Base-by-base conservation (phyloP, 805 yeast species). In the Sugiyamaella lignohabitans region DNA sequence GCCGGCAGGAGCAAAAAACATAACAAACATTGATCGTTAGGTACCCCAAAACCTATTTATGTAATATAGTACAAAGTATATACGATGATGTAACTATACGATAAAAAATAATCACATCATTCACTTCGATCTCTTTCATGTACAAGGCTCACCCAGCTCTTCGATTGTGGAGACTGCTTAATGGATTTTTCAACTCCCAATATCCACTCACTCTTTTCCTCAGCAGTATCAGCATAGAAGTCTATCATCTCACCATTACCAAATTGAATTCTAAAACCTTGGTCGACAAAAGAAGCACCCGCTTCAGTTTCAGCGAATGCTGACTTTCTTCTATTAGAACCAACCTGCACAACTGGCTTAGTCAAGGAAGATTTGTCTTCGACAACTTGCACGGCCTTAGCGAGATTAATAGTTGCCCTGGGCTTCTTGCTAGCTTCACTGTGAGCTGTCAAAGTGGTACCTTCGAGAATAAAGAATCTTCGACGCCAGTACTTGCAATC, bases 241-340 rank as follows among this genome's bases (percentile, higher is more conserved):
- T 80, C 85, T 43, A 89, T 84, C 2, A 77, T 69, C 63, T 89
- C 97, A 3, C 87, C 89, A 60, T 89, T 84, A 37, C 78, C 74
- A 63, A 89, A 89, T 51, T 71, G 68, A 42, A 89, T 65, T 58
- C 82, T 82, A 72, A 89, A 87, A 10, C 88, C 80, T 51, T 85
- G 83, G 50, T 83, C 79, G 58, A 54, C 53, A 42, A 49, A 49
- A 45, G 49, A 37, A 40, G 52, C 54, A 1, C 53, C 59, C 11
- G 54, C 55, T 39, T 57, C 55, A 24, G 46, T 48, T 24, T 53
- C 84, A 87, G 56, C 91, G 83, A 63, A 85, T 75, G 58, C 82
- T 75, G 56, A 49, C 43, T 56, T 55, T 16, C 59, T 48, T 4
- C 60, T 52, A 32, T 42, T 48, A 38, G 48, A 53, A 2, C 58